Base-by-base conservation (phyloP, 2,329 filamentous ascomycete species). In the Microsporum ferrugineum region DNA sequence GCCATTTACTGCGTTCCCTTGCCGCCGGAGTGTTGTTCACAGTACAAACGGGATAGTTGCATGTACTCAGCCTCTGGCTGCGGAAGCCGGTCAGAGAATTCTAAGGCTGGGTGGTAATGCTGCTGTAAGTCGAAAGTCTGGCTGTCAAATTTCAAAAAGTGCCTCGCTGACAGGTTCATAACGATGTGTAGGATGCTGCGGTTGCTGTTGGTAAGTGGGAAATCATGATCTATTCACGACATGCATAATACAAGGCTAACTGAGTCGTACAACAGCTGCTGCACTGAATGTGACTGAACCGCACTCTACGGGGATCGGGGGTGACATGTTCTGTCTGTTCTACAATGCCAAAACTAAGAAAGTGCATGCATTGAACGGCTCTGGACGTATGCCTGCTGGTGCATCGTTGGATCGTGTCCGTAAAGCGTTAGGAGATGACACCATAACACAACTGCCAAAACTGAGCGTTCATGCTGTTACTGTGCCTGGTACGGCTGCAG, bases 291-390 rank as follows among this genome's bases (percentile, higher is more conserved):
- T 97, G 71, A 96, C 92, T 0, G 94, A 99, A 71, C 94, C 94
- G 5, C 85, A 86, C 62, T 94, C 88, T 4, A 97, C 94, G 0
- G 94, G 94, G 45, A 96, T 99, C 63, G 94, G 94, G 61, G 94
- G 94, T 64, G 94, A 99, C 76, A 91, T 96, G 85, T 99, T 97
- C 77, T 91, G 91, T 73, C 83, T 97, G 39, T 96, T 84, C 79
- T 97, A 92, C 78, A 84, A 95, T 71, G 89, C 90, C 47, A 83
- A 87, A 67, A 89, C 86, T 0, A 88, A 88, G 70, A 88, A 88
- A 65, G 87, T 97, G 6, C 87, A 85, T 60, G 89, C 91, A 7
- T 78, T 97, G 73, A 99, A 99, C 73, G 94, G 91, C 23, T 96
- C 91, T 1, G 94, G 94, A n/a, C 85, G 94, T 33, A 84, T 90